phyloP scores from a whole-genome alignment of 495 filamentous ascomycete species.

The Aspergillus heteromorphus region DNA sequence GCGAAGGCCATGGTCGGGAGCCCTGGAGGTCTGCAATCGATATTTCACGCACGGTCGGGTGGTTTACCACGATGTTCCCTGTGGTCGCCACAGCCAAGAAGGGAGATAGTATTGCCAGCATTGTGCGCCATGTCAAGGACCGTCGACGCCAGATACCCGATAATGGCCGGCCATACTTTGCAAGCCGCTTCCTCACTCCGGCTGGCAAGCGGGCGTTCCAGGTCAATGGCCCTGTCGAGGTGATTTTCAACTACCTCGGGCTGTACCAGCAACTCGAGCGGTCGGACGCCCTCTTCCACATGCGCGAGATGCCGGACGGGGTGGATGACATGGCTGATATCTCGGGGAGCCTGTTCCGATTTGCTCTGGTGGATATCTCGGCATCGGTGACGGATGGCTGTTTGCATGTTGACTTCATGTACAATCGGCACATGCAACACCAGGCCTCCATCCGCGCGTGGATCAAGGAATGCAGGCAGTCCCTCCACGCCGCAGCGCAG shows the following conservation, averaged over 20 bases:
- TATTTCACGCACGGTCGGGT: background rate
- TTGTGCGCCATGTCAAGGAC: constrained; percentile 14
- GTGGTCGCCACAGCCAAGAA: too few relatives aligned
- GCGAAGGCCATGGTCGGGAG: constrained; percentile 4
- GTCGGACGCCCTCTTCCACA: constrained; percentile 17
- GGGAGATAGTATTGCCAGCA: background rate
- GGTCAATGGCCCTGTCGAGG: constrained; percentile 52
- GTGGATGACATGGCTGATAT: constrained; percentile 18
- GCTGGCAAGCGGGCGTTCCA: constrained; percentile 20
- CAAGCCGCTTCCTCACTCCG: constrained; percentile 8
- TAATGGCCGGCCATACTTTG: constrained; percentile 26
- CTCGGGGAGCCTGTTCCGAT: constrained; percentile 19
- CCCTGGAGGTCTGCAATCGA: background rate
- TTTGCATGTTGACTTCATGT: background rate
- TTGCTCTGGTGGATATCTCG: constrained; percentile 44
- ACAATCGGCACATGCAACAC: background rate
- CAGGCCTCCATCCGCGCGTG: background rate
- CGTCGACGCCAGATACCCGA: constrained; percentile 11
- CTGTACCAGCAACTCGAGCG: constrained; percentile 46
- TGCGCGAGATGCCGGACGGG: constrained; percentile 20
- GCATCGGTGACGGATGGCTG: background rate
- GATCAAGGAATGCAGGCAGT: background rate
- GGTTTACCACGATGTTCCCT: constrained; percentile 10
- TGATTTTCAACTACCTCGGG: constrained; percentile 56
- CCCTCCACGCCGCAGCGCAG: constrained; percentile 31